Evolutionary conservation across 257 asterid genomes (phyloP).

Genomic region (Solanum ahanhuiri): DNA sequence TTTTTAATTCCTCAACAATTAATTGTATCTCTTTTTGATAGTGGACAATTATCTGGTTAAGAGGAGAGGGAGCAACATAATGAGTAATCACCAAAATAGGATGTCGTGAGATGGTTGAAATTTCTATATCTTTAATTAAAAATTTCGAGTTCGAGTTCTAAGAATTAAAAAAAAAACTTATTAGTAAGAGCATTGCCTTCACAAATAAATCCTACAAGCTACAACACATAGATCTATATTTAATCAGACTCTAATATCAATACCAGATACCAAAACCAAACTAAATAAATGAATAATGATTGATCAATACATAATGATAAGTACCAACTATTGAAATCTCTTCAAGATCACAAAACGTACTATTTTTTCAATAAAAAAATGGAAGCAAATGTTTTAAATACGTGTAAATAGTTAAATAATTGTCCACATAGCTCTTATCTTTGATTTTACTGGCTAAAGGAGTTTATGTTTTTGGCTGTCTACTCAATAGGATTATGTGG

Average conservation of each 20-base stretch:
- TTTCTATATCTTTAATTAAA: not conserved
- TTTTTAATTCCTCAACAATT: not conserved
- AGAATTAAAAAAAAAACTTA: not conserved
- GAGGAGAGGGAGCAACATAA: not conserved
- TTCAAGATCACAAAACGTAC: not conserved
- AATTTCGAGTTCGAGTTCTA: accelerated
- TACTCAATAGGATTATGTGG: not conserved
- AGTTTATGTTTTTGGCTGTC: not conserved
- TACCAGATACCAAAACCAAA: accelerated
- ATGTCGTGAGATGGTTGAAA: no score
- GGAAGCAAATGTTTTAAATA: not conserved
- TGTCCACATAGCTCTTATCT: slow-evolving; percentile 1
- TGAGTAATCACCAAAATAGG: not conserved
- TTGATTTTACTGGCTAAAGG: not conserved
- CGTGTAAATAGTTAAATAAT: slow-evolving; percentile 10
- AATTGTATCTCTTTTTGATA: not conserved
- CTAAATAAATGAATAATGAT: not conserved
- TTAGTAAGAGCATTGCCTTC: accelerated
- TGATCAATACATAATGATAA: not conserved
- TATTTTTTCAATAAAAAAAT: not conserved
- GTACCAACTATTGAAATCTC: slow-evolving; percentile 4
- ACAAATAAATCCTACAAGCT: accelerated
- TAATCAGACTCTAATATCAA: not conserved
- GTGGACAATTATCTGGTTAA: not conserved
- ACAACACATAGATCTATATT: accelerated